Conservation (phyloP, 805 yeast species). For the Pichia manshurica region DNA sequence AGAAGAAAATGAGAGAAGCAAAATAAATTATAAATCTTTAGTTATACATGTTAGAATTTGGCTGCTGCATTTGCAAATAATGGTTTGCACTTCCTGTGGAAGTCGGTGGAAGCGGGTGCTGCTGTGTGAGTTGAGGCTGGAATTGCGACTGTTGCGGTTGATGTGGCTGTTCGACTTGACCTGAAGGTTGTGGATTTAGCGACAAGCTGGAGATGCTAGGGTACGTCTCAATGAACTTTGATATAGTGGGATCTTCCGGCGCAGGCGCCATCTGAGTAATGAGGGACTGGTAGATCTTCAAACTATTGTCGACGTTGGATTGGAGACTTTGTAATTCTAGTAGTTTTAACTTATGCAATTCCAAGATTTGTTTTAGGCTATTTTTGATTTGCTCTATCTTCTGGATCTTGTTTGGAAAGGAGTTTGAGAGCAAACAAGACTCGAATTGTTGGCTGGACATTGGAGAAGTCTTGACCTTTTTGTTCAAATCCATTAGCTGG, state of each 20-base stretch:
- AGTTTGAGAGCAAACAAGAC: constrained; percentile 46
- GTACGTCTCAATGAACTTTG: constrained; percentile 12
- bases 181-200: constrained; percentile 1
- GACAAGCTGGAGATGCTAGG: constrained; percentile 14
- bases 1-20: background rate
- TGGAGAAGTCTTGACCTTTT: constrained; percentile 33
- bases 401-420: constrained; percentile 66
- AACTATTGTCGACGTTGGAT: constrained; percentile 63
- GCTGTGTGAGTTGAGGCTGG: background rate
- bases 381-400: constrained; percentile 69
- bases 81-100: constrained; percentile 13
- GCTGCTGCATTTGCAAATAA: constrained; percentile 6
- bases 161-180: constrained; percentile 1
- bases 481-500: constrained; percentile 36
- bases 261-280: constrained; percentile 21
- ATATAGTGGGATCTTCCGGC: constrained; percentile 12
- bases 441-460: constrained; percentile 31
- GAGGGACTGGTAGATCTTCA: constrained; percentile 61
- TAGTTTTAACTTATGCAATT: constrained; percentile 67
- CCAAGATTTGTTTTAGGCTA: constrained; percentile 66
- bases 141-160: constrained; percentile 1
- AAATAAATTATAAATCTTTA: background rate
- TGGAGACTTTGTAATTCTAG: constrained; percentile 73
- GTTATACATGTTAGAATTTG: constrained; percentile 8
- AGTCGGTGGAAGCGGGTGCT: constrained; percentile 8